Percentiles rank a stretch among this genome's conserved stretches.
These are phyloP conservation scores for Volvox reticuliferus DNA, from an alignment of 139 green algal species.

Conservation along the genomic window DNA sequence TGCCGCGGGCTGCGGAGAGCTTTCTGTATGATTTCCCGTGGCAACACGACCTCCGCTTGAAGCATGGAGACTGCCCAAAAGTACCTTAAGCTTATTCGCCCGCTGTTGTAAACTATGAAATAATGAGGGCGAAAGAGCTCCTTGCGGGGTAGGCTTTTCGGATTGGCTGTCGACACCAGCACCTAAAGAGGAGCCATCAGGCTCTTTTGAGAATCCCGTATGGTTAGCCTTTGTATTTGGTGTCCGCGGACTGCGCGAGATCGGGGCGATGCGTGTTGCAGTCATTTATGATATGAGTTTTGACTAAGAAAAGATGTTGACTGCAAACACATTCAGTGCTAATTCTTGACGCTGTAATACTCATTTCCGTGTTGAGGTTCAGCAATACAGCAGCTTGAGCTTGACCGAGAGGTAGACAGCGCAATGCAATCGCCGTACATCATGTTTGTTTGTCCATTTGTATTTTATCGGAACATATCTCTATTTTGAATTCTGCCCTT, in stretches of 20 bases:
- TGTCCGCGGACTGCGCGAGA: not conserved
- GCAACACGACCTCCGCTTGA: not conserved
- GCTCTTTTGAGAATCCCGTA: not conserved
- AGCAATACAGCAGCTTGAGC: no score
- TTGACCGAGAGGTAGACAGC: no score
- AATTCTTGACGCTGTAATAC: no score
- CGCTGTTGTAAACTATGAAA: constrained; percentile 8
- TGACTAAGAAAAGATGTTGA: not conserved
- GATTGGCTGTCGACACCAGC: not conserved
- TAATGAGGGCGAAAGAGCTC: constrained; percentile 6
- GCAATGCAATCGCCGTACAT: not conserved
- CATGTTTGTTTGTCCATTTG: no score
- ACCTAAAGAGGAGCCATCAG: not conserved
- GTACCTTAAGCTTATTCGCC: not conserved
- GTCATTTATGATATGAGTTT: constrained; percentile 1
- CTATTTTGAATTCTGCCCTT: no score
- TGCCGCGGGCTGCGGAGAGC: not conserved
- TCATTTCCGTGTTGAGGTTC: no score
- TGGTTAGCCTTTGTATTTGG: not conserved
- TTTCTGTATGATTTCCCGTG: not conserved
- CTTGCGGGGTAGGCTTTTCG: not conserved
- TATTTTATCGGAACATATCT: no score
- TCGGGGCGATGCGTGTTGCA: not conserved
- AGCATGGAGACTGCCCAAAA: not conserved
- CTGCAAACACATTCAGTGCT: not conserved